Conservation (phyloP, 2,329 filamentous ascomycete species). For the Daldinia eschscholtzii region DNA sequence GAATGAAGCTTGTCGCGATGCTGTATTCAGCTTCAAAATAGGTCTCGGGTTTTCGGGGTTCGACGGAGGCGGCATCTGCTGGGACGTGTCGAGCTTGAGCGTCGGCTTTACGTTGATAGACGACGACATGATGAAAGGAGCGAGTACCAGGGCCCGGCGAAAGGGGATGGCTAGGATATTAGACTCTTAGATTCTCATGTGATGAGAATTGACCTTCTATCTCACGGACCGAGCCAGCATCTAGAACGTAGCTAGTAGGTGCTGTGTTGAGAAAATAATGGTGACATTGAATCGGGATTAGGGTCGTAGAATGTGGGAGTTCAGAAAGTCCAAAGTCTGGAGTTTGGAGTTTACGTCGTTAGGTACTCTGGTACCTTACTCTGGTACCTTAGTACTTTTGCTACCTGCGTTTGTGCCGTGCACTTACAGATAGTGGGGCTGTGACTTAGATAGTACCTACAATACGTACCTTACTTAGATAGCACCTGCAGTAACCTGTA, state of each 20-base stretch:
- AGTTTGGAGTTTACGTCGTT: conserved; percentile 2
- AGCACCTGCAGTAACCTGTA: neutral
- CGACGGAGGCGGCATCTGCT: conserved; percentile 51
- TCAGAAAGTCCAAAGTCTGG: neutral
- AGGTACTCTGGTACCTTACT: neutral
- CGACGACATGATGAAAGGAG: conserved; percentile 44
- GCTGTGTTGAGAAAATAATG: neutral
- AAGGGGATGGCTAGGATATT: neutral
- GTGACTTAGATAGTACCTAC: neutral
- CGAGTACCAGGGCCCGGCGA: neutral
- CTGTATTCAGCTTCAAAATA: conserved; percentile 53
- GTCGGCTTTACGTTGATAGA: conserved; percentile 49
- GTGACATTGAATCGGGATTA: conserved; percentile 8
- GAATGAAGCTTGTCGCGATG: conserved; percentile 49
- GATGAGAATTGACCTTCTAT: neutral
- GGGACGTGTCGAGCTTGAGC: conserved; percentile 49
- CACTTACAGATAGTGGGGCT: conserved; percentile 1
- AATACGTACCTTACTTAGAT: neutral
- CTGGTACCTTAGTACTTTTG: neutral
- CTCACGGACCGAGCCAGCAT: neutral
- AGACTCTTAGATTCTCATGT: neutral
- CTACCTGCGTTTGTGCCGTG: neutral
- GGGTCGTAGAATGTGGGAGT: neutral
- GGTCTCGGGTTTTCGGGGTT: conserved; percentile 48
- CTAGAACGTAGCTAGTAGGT: neutral